These are phyloP conservation scores for Taiwanofungus camphoratus DNA, from an alignment of 1,284 basidiomycete genomes.

Conservation along the genomic window DNA sequence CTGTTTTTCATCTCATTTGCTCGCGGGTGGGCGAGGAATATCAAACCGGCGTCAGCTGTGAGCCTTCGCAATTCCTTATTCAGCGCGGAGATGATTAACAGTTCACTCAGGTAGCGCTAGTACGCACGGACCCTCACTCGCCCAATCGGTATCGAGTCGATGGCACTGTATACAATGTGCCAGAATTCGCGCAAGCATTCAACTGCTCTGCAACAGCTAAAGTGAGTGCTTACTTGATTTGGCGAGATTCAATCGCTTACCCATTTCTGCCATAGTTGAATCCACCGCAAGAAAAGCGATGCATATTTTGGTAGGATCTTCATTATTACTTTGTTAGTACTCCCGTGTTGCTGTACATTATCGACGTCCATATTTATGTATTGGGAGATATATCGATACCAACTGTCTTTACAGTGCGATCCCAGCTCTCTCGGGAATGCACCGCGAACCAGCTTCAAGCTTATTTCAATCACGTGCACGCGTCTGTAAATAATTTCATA, in stretches of 20 bases:
- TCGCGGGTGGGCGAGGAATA: conserved; percentile 69
- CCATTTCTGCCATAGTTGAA: conserved; percentile 41
- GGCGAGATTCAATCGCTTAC: conserved; percentile 1
- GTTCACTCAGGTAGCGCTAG: conserved; percentile 57
- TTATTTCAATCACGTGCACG: too few species aligned
- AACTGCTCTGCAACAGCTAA: conserved; percentile 66
- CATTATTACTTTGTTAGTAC: too few species aligned
- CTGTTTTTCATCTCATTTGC: conserved; percentile 88
- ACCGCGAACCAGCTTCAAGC: too few species aligned
- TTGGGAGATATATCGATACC: too few species aligned
- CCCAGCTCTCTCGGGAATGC: too few species aligned
- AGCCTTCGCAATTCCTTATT: conserved; percentile 20
- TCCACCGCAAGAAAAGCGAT: conserved; percentile 59
- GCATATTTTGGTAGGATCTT: conserved; percentile 63
- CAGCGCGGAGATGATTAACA: conserved; percentile 16
- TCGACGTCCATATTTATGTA: conserved; percentile 2
- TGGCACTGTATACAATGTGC: conserved; percentile 77
- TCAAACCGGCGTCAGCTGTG: conserved; percentile 71
- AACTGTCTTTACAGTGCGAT: too few species aligned
- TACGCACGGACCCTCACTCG: conserved; percentile 86
- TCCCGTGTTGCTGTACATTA: conserved; percentile 1
- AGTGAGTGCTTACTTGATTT: conserved; percentile 32
- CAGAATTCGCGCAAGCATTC: conserved; percentile 76
- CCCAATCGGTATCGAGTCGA: conserved; percentile 75
- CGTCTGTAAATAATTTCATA: too few species aligned